phyloP scores from a whole-genome alignment of 2,329 filamentous ascomycete genomes.

The Pezicula radicicola region DNA sequence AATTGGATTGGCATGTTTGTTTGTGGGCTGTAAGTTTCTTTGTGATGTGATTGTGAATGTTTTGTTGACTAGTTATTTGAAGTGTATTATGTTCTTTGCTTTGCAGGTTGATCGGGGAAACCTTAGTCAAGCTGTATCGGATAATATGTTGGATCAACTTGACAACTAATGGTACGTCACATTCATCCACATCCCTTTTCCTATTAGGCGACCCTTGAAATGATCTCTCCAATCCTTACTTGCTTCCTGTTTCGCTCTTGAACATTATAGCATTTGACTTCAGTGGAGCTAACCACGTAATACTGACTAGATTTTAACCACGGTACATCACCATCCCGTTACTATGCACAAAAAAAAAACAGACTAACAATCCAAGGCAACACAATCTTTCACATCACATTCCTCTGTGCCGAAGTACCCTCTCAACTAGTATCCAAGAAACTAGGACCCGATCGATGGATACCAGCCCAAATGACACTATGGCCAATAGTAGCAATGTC shows the following conservation, averaged over 20 bases:
- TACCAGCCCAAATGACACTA: constrained; percentile 46
- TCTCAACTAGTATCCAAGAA: constrained; percentile 59
- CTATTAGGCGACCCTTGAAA: no score
- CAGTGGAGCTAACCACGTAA: no score
- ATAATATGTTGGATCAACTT: constrained; percentile 47
- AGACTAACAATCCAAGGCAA: constrained; percentile 33
- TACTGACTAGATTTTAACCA: no score
- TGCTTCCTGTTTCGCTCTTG: no score
- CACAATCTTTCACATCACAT: constrained; percentile 50
- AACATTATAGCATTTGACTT: no score
- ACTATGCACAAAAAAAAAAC: no score
- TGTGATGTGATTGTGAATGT: not conserved
- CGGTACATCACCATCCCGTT: no score
- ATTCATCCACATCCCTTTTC: no score
- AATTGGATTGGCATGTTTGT: constrained; percentile 26
- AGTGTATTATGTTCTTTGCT: constrained; percentile 36
- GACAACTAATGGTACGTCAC: constrained; percentile 35
- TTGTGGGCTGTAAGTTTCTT: constrained; percentile 12
- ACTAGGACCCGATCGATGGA: constrained; percentile 47
- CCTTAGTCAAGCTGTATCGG: constrained; percentile 26
- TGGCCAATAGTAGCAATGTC: constrained; percentile 47
- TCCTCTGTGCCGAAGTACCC: constrained; percentile 56
- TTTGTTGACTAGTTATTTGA: not conserved
- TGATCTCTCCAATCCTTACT: no score
- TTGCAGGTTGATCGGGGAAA: constrained; percentile 34